Evolutionary conservation across 2,329 filamentous ascomycete species (phyloP), one percentile per base, ranked within the genome.

Genomic region (Aquanectria penicillioides): DNA sequence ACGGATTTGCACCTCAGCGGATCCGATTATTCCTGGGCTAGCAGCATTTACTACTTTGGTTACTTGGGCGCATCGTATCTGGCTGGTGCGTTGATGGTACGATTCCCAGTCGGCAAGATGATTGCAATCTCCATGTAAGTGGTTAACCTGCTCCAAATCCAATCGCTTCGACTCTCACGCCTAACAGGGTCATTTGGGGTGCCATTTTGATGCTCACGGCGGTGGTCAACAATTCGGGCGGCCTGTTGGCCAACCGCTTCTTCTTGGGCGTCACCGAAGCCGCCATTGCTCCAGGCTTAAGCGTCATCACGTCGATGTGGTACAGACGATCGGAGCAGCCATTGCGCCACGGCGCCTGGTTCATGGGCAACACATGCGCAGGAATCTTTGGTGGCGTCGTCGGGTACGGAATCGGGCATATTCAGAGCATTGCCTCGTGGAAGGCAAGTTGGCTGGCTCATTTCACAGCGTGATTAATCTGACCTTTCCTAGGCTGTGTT

Each of bases 201-300:
- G 46, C 54, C 6, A 71, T 81, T n/a, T 67, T 83, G 38, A 79
- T 81, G 72, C 71, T 77, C 17, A 80, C 79, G 71, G 13, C 78
- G 0, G 77, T 78, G 0, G 74, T 77, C 6, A 83, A 80, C 57
- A 77, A 72, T 31, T 84, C 79, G 41, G 79, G 71, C 6, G 79
- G 80, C 1, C 72, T 86, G 2, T 67, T 84, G 17, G 73, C 78
- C 0, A 77, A 81, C 9, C 80, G 85, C 1, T 83, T 86, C 66
- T 71, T 86, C 8, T 75, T 86, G 0, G 85, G 85, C 8, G 75
- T 81, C 23, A 78, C 80, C 2, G 84, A 87, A 68, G 82, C 84
- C 2, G 79, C 78, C n/a, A 77, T 85, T 41, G 80, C 78, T 0
- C 84, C 85, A 0, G 79, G 78, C 2, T 81, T 85, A 50, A 82